Conservation (phyloP, 1,284 basidiomycete genomes). For the Sporisorium reilianum region DNA sequence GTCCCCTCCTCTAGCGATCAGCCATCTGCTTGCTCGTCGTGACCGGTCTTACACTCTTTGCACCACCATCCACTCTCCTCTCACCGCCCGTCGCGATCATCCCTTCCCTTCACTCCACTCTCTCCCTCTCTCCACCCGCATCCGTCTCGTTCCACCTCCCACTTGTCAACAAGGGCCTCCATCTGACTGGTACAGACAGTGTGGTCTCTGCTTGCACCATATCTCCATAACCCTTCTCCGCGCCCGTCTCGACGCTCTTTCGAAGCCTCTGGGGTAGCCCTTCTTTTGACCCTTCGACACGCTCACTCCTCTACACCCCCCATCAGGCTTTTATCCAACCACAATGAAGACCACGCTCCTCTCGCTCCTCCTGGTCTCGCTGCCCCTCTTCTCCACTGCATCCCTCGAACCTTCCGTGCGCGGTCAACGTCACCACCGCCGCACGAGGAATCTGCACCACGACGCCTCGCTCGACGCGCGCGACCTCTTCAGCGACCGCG, state of each 20-base stretch:
- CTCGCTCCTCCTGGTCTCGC: constrained; percentile 28
- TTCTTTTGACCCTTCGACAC: constrained; percentile 24
- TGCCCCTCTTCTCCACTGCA: constrained; percentile 37
- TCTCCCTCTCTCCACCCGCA: no score
- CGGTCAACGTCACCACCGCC: constrained; percentile 23
- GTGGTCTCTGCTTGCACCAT: constrained; percentile 35
- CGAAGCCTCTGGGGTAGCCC: constrained; percentile 35
- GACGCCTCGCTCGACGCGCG: constrained; percentile 23
- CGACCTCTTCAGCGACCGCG: constrained; percentile 17
- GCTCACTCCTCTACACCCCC: not conserved
- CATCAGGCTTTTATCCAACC: not conserved
- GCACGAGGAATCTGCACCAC: constrained; percentile 13
- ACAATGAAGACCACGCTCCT: constrained; percentile 41
- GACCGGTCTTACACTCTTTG: constrained; percentile 11
- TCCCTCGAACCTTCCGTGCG: constrained; percentile 23
- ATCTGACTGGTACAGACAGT: constrained; percentile 39
- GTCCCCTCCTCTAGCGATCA: not conserved
- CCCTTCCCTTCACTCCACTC: no score
- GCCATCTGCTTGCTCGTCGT: not conserved
- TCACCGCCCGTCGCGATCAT: not conserved
- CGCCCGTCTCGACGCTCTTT: constrained; percentile 5
- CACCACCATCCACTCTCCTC: constrained; percentile 9
- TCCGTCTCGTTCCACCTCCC: constrained; percentile 5
- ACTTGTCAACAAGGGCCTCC: constrained; percentile 33
- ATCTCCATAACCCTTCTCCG: not conserved